A percentile compares a stretch with the other conserved stretches of the same genome.
These are phyloP conservation scores for Dryas integrifolia DNA, from an alignment of 331 rosid genomes.

Conservation along the genomic window DNA sequence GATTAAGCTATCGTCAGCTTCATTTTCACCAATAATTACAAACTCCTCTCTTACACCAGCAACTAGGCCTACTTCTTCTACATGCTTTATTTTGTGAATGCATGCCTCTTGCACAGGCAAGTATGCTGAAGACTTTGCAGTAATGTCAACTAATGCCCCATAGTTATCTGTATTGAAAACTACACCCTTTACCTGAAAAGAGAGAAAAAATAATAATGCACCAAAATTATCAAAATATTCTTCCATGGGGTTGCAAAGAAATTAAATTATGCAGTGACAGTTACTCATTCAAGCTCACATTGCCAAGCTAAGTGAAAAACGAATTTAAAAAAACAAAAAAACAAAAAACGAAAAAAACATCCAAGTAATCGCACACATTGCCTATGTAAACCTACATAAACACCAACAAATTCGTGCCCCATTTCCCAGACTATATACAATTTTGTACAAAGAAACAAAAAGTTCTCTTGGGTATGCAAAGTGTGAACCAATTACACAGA, in stretches of 20 bases:
- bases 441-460: background rate
- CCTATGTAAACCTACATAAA: background rate
- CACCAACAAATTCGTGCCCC: background rate
- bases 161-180: constrained; percentile 56
- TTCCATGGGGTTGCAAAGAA: background rate
- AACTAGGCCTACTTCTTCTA: constrained; percentile 68
- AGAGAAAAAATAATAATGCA: background rate
- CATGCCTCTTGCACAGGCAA: constrained; percentile 69
- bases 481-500: background rate
- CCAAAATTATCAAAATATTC: constrained; percentile 18
- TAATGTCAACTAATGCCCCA: constrained; percentile 77
- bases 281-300: background rate
- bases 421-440: background rate
- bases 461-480: background rate
- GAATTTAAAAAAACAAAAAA: background rate
- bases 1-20: constrained; percentile 65
- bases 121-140: constrained; percentile 72
- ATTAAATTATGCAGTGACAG: background rate
- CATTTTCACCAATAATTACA: constrained; percentile 64
- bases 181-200: constrained; percentile 68
- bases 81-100: constrained; percentile 58
- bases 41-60: constrained; percentile 68
- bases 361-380: background rate
- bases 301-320: background rate
- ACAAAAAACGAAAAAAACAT: background rate